These are phyloP conservation scores for Zarea fungicola DNA, from an alignment of 2,329 filamentous ascomycete genomes.

Conservation along the genomic window DNA sequence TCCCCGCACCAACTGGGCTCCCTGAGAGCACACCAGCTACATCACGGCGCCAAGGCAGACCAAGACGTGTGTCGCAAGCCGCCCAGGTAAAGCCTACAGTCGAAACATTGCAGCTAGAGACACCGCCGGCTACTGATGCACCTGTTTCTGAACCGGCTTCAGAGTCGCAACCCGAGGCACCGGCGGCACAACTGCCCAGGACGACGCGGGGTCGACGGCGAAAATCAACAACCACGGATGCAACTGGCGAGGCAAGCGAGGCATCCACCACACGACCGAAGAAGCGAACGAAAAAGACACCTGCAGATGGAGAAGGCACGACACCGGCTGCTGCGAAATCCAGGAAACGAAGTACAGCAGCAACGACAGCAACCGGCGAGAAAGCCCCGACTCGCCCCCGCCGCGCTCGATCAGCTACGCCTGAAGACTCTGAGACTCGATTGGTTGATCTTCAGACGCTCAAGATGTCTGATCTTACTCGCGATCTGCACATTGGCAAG, in stretches of 20 bases:
- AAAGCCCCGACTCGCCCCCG: constrained; percentile 22
- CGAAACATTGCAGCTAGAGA: constrained; percentile 1
- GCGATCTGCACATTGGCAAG: constrained; percentile 65
- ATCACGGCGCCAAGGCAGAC: constrained; percentile 5
- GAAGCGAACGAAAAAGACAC: constrained; percentile 11
- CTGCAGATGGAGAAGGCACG: neutral
- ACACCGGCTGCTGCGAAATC: neutral
- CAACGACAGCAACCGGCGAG: constrained; percentile 9
- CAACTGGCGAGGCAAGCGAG: neutral
- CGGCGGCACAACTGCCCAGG: neutral
- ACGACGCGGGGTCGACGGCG: neutral
- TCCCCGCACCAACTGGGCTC: neutral
- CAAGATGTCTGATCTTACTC: constrained; percentile 68
- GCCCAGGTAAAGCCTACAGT: neutral
- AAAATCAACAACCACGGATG: neutral
- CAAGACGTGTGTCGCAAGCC: constrained; percentile 7
- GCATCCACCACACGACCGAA: neutral
- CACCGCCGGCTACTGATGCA: constrained; percentile 2
- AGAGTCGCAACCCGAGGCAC: constrained; percentile 1
- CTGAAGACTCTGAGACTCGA: constrained; percentile 57
- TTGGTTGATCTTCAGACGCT: constrained; percentile 61
- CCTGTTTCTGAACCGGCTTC: neutral
- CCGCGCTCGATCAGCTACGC: constrained; percentile 47
- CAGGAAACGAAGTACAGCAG: constrained; percentile 3
- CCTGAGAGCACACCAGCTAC: neutral